Conservation (phyloP, 2,329 filamentous ascomycete genomes). For the Zasmidium cellare region DNA sequence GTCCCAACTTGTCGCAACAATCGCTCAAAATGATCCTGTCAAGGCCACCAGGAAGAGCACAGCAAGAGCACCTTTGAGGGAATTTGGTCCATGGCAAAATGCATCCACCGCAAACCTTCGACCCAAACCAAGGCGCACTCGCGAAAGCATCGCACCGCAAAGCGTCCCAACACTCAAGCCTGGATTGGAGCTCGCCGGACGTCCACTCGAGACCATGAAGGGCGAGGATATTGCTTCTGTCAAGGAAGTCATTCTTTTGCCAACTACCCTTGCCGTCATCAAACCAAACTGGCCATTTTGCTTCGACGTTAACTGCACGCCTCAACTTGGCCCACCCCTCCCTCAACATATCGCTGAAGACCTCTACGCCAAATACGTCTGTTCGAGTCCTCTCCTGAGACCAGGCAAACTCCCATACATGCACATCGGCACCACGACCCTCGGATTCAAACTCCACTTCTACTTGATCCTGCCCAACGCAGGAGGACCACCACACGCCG, state of each 20-base stretch:
- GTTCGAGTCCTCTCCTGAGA: conserved; percentile 11
- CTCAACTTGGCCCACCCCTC: conserved; percentile 20
- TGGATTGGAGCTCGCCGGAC: conserved; percentile 19
- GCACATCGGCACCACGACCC: conserved; percentile 21
- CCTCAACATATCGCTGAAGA: conserved; percentile 16
- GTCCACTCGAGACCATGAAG: conserved; percentile 16
- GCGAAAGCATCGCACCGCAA: conserved; percentile 1
- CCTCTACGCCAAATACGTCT: conserved; percentile 21
- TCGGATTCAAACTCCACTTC: conserved; percentile 23
- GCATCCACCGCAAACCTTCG: conserved; percentile 5
- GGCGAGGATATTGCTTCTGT: conserved; percentile 18
- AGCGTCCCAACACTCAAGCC: conserved; percentile 13
- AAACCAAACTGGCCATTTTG: conserved; percentile 21
- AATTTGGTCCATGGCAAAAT: conserved; percentile 5
- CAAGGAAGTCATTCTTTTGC: conserved; percentile 19
- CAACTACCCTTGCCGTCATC: conserved; percentile 22
- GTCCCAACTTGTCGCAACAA: conserved; percentile 1
- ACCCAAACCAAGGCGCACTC: background rate
- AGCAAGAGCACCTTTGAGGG: background rate
- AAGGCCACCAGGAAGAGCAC: background rate
- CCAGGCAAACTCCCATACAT: conserved; percentile 21
- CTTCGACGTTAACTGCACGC: conserved; percentile 23
- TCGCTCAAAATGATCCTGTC: background rate
- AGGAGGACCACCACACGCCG: conserved; percentile 10
- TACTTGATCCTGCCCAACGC: conserved; percentile 22